phyloP scores from a whole-genome alignment of 164 flowering plant genomes.

The Sedum album region DNA sequence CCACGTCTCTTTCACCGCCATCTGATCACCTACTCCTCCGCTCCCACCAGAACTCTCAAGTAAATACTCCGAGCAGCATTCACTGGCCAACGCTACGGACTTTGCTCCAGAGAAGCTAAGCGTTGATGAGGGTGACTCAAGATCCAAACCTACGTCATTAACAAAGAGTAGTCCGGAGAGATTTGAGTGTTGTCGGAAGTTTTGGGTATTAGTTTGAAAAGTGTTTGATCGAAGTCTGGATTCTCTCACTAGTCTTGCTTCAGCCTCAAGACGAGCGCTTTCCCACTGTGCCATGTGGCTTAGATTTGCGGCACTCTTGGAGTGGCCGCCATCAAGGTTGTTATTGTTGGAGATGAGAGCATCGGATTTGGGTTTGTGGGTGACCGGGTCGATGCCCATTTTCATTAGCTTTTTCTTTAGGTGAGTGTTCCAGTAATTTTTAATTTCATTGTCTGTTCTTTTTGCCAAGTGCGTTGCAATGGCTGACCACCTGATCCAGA shows the following conservation, averaged over 20 bases:
- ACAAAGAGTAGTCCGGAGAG: background rate
- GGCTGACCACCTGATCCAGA: constrained; percentile 30
- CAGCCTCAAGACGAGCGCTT: constrained; percentile 37
- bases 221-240: constrained; percentile 16
- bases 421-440: constrained; percentile 43
- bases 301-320: constrained; percentile 23
- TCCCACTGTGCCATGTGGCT: constrained; percentile 49
- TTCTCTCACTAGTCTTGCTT: constrained; percentile 28
- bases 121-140: background rate
- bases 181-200: background rate
- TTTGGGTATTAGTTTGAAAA: constrained; percentile 7
- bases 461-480: constrained; percentile 30
- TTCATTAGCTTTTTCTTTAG: constrained; percentile 28
- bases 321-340: constrained; percentile 5
- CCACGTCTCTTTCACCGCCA: background rate
- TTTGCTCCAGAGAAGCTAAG: background rate
- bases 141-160: background rate
- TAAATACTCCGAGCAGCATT: constrained; percentile 8
- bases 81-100: constrained; percentile 17
- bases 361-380: constrained; percentile 36
- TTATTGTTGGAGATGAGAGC: constrained; percentile 10
- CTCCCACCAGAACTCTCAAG: constrained; percentile 16
- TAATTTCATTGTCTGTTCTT: constrained; percentile 40
- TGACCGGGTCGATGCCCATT: constrained; percentile 43
- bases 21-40: constrained; percentile 13